Percentiles rank a stretch among this genome's conserved stretches.
phyloP scores from a whole-genome alignment of 1,284 basidiomycete species.

The Chalciporus sp. region DNA sequence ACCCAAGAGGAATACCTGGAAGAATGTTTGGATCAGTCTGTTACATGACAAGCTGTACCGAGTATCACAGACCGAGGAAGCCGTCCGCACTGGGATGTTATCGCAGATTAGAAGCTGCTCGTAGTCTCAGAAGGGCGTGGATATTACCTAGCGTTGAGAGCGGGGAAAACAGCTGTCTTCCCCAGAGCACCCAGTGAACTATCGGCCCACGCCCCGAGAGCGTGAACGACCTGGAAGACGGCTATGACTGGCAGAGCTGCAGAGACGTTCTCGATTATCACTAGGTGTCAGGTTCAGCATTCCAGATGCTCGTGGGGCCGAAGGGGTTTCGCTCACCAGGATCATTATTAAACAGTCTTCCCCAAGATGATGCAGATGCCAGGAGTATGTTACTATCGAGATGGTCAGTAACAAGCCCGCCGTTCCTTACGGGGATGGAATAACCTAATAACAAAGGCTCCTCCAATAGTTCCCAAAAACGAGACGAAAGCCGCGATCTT shows the following conservation, averaged over 20 bases:
- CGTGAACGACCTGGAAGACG: slow-evolving; percentile 26
- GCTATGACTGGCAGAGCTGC: slow-evolving; percentile 26
- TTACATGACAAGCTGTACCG: neutral
- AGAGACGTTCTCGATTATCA: slow-evolving; percentile 20
- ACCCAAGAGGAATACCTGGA: slow-evolving; percentile 30
- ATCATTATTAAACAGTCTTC: slow-evolving; percentile 26
- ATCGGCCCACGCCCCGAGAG: slow-evolving; percentile 28
- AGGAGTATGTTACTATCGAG: slow-evolving; percentile 21
- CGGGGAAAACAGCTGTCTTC: slow-evolving; percentile 29
- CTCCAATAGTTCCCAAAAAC: slow-evolving; percentile 20
- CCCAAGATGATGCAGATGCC: slow-evolving; percentile 24
- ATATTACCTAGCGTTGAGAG: slow-evolving; percentile 26
- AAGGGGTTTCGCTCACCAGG: slow-evolving; percentile 16
- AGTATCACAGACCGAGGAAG: slow-evolving; percentile 20
- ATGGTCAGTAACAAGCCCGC: neutral
- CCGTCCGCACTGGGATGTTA: neutral
- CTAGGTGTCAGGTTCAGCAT: slow-evolving; percentile 6
- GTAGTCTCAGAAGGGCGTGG: neutral
- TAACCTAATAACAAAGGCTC: slow-evolving; percentile 21
- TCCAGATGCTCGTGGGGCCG: neutral
- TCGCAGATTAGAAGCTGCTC: neutral
- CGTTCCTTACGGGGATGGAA: neutral
- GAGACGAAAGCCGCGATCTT: slow-evolving; percentile 25
- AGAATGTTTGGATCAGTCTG: neutral
- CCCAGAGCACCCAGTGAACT: slow-evolving; percentile 23